Conservation (phyloP, 371 early-diverging fungal species). For the Entomophthora muscae region DNA sequence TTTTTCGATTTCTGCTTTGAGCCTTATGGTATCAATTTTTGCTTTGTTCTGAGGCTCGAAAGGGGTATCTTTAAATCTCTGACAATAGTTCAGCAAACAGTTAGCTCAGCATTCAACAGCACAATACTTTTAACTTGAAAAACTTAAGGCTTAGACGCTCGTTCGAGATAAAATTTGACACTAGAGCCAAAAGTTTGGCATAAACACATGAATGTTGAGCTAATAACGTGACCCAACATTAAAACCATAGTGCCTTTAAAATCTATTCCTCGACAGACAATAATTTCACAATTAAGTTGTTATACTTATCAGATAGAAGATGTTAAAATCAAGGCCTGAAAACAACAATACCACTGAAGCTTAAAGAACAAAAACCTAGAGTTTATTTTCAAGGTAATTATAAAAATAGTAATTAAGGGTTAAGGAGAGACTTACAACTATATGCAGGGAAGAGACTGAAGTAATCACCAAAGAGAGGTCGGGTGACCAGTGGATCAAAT, state of each 20-base stretch:
- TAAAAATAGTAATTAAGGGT: no score
- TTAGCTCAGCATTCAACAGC: background rate
- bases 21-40: background rate
- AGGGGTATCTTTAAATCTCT: background rate
- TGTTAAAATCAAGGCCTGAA: background rate
- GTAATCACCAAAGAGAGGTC: background rate
- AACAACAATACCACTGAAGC: background rate
- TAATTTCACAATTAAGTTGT: background rate
- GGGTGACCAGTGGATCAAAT: background rate
- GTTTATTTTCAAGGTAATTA: no score
- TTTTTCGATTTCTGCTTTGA: background rate
- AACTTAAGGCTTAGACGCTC: background rate
- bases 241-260: no score
- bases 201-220: background rate
- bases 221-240: background rate
- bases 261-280: background rate
- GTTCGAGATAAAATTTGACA: background rate
- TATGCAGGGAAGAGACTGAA: background rate
- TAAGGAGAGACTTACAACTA: background rate
- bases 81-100: no score
- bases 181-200: background rate
- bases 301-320: background rate
- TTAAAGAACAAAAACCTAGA: no score
- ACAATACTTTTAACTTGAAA: background rate
- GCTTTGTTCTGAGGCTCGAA: background rate